Evolutionary conservation across 306 rosid species (phyloP).

Genomic region (Lathyrus oleraceus): DNA sequence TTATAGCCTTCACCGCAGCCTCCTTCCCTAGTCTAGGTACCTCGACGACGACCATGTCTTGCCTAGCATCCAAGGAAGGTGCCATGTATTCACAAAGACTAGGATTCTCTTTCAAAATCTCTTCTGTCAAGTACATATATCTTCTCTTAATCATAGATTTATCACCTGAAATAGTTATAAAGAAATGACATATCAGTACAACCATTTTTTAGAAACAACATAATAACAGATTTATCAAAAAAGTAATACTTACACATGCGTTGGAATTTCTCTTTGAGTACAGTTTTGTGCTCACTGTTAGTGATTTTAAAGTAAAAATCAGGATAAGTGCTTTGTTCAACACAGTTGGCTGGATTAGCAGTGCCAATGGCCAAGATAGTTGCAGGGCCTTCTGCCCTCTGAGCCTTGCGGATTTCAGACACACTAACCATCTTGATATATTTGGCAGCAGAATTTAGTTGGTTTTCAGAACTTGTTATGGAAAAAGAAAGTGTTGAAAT

Average conservation of each 20-base stretch:
- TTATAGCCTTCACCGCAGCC: constrained; percentile 62
- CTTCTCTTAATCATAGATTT: constrained; percentile 41
- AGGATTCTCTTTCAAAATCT: constrained; percentile 40
- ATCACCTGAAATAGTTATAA: constrained; percentile 41
- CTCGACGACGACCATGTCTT: constrained; percentile 73
- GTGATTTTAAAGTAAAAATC: constrained; percentile 39
- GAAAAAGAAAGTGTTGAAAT: neutral
- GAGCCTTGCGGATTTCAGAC: constrained; percentile 37
- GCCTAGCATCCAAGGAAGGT: constrained; percentile 71
- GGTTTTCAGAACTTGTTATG: neutral
- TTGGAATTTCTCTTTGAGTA: constrained; percentile 33
- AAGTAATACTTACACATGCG: constrained; percentile 37
- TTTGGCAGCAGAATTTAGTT: neutral
- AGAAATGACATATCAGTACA: neutral
- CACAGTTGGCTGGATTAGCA: constrained; percentile 31
- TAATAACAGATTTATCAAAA: too few relatives aligned
- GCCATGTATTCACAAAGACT: constrained; percentile 62
- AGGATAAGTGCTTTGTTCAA: constrained; percentile 38
- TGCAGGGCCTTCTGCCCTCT: constrained; percentile 42
- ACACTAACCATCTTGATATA: constrained; percentile 31
- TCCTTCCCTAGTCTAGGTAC: constrained; percentile 73
- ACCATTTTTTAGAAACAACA: too few relatives aligned
- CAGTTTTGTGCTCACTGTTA: constrained; percentile 29
- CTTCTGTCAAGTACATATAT: constrained; percentile 35
- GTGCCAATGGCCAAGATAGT: constrained; percentile 39